Conservation (phyloP, 768 basidiomycete genomes). For the Asterophora lycoperdoides region DNA sequence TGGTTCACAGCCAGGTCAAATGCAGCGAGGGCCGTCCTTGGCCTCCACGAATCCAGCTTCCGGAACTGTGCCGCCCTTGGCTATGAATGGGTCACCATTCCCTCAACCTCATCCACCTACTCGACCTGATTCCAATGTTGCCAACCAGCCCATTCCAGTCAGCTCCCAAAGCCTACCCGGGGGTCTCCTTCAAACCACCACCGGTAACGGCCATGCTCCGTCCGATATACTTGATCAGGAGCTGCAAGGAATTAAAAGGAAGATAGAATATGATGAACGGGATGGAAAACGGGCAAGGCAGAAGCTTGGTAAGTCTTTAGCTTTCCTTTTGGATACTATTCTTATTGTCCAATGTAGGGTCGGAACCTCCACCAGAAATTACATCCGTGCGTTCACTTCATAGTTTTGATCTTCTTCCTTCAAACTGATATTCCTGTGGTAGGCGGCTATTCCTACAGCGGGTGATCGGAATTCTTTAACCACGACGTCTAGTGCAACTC, state of each 20-base stretch:
- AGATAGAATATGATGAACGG: slow-evolving; percentile 59
- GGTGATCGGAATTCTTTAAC: slow-evolving; percentile 25
- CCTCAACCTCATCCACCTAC: slow-evolving; percentile 26
- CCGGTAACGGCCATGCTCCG: slow-evolving; percentile 6
- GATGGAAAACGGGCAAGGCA: slow-evolving; percentile 68
- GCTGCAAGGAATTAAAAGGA: slow-evolving; percentile 65
- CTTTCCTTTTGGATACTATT: slow-evolving; percentile 4
- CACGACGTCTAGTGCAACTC: slow-evolving; percentile 19
- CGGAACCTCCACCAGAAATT: slow-evolving; percentile 44
- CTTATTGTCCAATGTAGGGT: slow-evolving; percentile 14
- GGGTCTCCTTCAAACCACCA: slow-evolving; percentile 10
- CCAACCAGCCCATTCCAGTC: slow-evolving; percentile 21
- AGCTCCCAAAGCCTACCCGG: slow-evolving; percentile 16
- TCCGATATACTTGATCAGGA: slow-evolving; percentile 53
- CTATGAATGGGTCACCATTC: slow-evolving; percentile 20
- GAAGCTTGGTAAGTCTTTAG: slow-evolving; percentile 57
- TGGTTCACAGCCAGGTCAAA: slow-evolving; percentile 16
- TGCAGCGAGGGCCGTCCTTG: slow-evolving; percentile 22
- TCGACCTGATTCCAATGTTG: slow-evolving; percentile 27
- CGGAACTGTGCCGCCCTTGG: slow-evolving; percentile 12
- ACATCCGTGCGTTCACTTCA: slow-evolving; percentile 35
- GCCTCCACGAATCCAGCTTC: not conserved
- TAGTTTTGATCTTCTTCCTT: slow-evolving; percentile 7
- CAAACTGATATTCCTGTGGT: slow-evolving; percentile 11
- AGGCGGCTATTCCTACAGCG: slow-evolving; percentile 27